These are phyloP conservation scores for Salix udensis DNA, from an alignment of 345 rosid genomes.

Conservation along the genomic window DNA sequence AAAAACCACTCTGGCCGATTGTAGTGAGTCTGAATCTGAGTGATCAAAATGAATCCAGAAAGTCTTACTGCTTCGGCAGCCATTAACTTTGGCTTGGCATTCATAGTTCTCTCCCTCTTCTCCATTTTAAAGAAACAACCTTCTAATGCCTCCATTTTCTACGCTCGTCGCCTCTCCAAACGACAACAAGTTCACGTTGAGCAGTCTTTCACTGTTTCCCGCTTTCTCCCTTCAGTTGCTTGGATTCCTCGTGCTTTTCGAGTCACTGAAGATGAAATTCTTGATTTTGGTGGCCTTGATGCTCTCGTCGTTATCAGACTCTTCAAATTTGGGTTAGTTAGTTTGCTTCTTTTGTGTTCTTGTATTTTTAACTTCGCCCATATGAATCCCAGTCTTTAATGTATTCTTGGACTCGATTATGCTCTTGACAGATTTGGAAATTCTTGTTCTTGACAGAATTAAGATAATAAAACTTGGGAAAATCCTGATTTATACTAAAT, in stretches of 20 bases:
- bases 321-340: conserved; percentile 77
- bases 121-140: conserved; percentile 79
- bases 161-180: conserved; percentile 67
- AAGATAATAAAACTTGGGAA: too few relatives aligned
- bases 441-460: too few relatives aligned
- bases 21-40: too few relatives aligned
- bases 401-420: too few relatives aligned
- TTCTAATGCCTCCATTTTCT: conserved; percentile 66
- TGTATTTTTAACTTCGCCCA: background rate
- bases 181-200: conserved; percentile 28
- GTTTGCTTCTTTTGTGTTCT: background rate
- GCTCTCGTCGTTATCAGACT: conserved; percentile 73
- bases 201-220: conserved; percentile 37
- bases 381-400: background rate
- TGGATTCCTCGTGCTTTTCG: conserved; percentile 76
- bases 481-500: too few relatives aligned
- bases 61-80: conserved; percentile 75
- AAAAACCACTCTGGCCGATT: background rate
- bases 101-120: conserved; percentile 62
- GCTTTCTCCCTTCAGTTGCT: conserved; percentile 74
- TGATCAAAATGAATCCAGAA: conserved; percentile 48
- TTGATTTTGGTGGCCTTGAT: conserved; percentile 60
- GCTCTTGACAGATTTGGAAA: too few relatives aligned
- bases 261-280: conserved; percentile 70
- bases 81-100: conserved; percentile 71